Evolutionary conservation across 2,329 filamentous ascomycete species (phyloP).

Genomic region (Ceratocystis albifundus): DNA sequence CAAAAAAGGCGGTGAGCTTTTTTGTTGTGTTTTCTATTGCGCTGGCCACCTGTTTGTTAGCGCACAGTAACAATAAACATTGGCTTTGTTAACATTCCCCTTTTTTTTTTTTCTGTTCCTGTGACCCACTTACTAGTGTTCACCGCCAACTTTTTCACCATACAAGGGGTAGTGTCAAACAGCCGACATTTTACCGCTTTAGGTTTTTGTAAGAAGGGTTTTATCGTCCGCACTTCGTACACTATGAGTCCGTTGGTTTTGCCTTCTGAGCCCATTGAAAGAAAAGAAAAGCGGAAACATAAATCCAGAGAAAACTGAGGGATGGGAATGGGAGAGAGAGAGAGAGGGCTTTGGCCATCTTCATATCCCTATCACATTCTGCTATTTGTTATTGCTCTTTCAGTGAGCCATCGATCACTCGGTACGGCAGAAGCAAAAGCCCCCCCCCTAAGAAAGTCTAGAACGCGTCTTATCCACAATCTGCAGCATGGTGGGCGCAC

Average conservation of each 20-base stretch:
- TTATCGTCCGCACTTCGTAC: too few species aligned
- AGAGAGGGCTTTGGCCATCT: too few species aligned
- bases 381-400: too few species aligned
- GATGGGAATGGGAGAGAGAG: too few species aligned
- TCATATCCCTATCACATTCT: too few species aligned
- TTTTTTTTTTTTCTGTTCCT: not conserved
- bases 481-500: not conserved
- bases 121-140: not conserved
- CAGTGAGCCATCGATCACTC: not conserved
- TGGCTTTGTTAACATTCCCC: not conserved
- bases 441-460: not conserved
- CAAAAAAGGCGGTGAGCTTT: not conserved
- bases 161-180: not conserved
- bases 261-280: too few species aligned
- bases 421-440: not conserved
- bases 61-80: not conserved
- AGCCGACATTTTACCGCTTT: not conserved
- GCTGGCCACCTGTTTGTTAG: not conserved
- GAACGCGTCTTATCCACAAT: constrained; percentile 13
- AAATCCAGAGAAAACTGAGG: too few species aligned
- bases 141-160: not conserved
- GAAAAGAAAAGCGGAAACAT: too few species aligned
- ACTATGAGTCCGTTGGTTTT: too few species aligned
- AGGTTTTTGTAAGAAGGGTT: too few species aligned
- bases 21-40: not conserved